phyloP scores from a whole-genome alignment of 345 rosid species.

The Moricandia moricandioides region DNA sequence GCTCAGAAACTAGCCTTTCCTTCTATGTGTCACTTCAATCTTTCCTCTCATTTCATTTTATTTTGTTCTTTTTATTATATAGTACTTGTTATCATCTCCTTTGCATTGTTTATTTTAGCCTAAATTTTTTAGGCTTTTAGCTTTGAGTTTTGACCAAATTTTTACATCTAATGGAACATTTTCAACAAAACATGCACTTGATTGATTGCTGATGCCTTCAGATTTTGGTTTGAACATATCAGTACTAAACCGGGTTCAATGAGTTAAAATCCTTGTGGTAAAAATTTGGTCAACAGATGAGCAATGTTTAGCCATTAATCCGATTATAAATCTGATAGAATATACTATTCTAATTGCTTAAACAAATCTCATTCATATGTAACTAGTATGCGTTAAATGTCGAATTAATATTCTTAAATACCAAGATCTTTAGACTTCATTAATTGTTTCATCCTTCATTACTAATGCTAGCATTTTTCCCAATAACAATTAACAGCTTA shows the following conservation, averaged over 20 bases:
- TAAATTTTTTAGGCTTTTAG: background rate
- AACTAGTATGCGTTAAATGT: background rate
- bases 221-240: background rate
- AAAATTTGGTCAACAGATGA: background rate
- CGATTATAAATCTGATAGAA: no score
- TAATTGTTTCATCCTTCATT: conserved; percentile 8
- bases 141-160: conserved; percentile 16
- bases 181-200: background rate
- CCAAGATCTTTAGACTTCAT: background rate
- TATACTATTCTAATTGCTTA: background rate
- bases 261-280: background rate
- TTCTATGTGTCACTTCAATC: conserved; percentile 35
- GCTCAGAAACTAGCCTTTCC: conserved; percentile 22
- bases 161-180: background rate
- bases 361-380: background rate
- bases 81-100: background rate
- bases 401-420: background rate
- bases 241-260: background rate
- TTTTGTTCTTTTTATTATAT: background rate
- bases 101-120: conserved; percentile 4
- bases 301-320: background rate
- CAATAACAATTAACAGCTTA: background rate
- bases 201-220: background rate
- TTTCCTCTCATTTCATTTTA: conserved; percentile 7
- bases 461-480: conserved; percentile 10